A percentile compares a stretch with the other conserved stretches of the same genome.
phyloP scores from a whole-genome alignment of 495 filamentous ascomycete genomes.

The Hyaloscypha hepaticicola region DNA sequence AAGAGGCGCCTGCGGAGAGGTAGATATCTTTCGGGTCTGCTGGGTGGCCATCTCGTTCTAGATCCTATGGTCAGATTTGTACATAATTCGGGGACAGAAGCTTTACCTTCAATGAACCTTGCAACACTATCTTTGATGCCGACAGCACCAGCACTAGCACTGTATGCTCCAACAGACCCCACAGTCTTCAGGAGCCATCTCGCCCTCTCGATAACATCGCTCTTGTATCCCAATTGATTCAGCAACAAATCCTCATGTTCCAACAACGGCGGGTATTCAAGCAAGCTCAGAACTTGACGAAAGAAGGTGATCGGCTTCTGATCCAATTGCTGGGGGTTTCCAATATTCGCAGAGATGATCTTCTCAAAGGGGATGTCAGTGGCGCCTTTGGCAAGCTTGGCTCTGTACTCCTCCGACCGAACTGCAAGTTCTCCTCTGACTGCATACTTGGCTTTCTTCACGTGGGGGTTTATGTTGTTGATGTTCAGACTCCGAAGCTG shows the following conservation, averaged over 20 bases:
- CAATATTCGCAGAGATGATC: slow-evolving; percentile 96
- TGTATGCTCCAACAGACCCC: slow-evolving; percentile 93
- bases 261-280: slow-evolving; percentile 85
- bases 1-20: slow-evolving; percentile 86
- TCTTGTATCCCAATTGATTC: slow-evolving; percentile 75
- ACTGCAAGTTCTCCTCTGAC: slow-evolving; percentile 93
- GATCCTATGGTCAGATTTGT: slow-evolving; percentile 5
- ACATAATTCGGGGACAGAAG: slow-evolving; percentile 7
- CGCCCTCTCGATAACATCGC: slow-evolving; percentile 84
- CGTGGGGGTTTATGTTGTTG: slow-evolving; percentile 88
- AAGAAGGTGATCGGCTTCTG: slow-evolving; percentile 99
- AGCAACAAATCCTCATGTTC: slow-evolving; percentile 69
- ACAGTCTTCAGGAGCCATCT: slow-evolving; percentile 74
- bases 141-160: slow-evolving; percentile 83
- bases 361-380: slow-evolving; percentile 80
- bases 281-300: slow-evolving; percentile 90
- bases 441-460: slow-evolving; percentile 86
- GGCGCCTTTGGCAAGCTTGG: slow-evolving; percentile 51
- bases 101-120: slow-evolving; percentile 79
- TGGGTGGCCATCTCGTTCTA: slow-evolving; percentile 82
- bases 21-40: slow-evolving; percentile 78
- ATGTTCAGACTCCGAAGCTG: slow-evolving; percentile 64
- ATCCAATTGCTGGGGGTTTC: slow-evolving; percentile 97
- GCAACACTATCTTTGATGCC: slow-evolving; percentile 86
- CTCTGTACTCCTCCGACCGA: slow-evolving; percentile 84